A percentile compares a stretch with the other conserved stretches of the same genome.
phyloP scores from a whole-genome alignment of 2,329 filamentous ascomycete species.

The Diplodia intermedia region DNA sequence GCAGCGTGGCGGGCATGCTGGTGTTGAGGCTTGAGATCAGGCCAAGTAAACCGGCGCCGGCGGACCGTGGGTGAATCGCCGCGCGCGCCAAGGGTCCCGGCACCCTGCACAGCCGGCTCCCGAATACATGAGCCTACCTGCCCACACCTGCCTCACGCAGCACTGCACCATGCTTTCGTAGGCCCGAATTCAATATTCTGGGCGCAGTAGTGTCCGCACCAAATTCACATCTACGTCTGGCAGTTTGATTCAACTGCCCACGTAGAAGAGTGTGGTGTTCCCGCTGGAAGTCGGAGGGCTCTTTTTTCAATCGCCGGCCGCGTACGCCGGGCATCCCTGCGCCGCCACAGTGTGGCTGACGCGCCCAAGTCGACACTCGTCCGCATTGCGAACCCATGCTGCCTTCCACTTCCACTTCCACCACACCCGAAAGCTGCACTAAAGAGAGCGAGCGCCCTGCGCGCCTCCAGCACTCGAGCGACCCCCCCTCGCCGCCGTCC shows the following conservation, averaged over 20 bases:
- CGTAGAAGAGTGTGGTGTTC: no score
- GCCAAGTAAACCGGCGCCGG: slow-evolving; percentile 5
- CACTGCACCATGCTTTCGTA: no score
- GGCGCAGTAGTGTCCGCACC: no score
- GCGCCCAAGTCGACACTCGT: slow-evolving; percentile 7
- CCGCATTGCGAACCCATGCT: neutral
- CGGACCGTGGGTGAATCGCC: no score
- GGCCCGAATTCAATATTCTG: no score
- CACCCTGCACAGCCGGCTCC: no score
- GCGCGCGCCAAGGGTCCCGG: neutral
- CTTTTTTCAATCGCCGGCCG: neutral
- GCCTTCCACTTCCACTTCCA: neutral
- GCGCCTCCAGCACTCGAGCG: slow-evolving; percentile 5
- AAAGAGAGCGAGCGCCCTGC: neutral
- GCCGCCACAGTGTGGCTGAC: slow-evolving; percentile 15
- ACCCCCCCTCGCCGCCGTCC: neutral
- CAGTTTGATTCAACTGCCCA: no score
- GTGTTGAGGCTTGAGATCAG: slow-evolving; percentile 26
- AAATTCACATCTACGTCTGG: no score
- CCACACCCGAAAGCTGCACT: neutral
- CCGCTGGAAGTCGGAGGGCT: no score
- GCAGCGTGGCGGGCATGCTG: slow-evolving; percentile 22
- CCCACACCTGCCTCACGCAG: no score
- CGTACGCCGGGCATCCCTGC: neutral
- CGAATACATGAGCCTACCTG: no score